These are phyloP conservation scores for Saturnispora silvae DNA, from an alignment of 805 yeast genomes.

Conservation along the genomic window DNA sequence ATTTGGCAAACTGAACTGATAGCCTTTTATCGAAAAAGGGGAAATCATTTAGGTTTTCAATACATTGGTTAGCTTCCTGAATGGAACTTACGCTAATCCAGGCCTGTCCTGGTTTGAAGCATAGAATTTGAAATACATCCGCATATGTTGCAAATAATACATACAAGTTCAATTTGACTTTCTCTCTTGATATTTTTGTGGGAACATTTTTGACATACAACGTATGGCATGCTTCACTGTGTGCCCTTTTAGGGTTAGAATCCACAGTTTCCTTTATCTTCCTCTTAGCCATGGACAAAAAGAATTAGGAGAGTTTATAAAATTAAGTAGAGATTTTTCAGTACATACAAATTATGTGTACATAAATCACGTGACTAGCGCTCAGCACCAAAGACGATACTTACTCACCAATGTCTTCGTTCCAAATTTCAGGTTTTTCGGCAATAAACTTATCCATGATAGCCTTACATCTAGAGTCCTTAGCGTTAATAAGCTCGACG, in stretches of 20 bases:
- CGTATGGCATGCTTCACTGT: conserved; percentile 26
- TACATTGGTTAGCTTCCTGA: conserved; percentile 42
- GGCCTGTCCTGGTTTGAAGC: conserved; percentile 43
- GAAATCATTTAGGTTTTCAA: conserved; percentile 36
- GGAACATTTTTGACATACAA: conserved; percentile 50
- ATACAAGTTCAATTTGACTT: conserved; percentile 44
- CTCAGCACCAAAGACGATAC: background rate
- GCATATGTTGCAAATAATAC: conserved; percentile 54
- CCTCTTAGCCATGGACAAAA: background rate
- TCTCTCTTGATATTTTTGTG: conserved; percentile 37
- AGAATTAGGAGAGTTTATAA: background rate
- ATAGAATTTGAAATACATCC: conserved; percentile 44
- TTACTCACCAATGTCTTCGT: conserved; percentile 61
- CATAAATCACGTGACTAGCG: no score
- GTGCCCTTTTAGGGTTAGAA: conserved; percentile 10
- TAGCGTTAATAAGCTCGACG: conserved; percentile 55
- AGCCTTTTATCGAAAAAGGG: conserved; percentile 44
- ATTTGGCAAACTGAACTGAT: conserved; percentile 33
- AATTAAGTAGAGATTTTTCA: no score
- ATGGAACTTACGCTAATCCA: conserved; percentile 42
- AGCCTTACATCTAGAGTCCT: conserved; percentile 51
- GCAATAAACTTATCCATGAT: conserved; percentile 71
- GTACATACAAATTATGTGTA: no score
- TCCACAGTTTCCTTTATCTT: no score
- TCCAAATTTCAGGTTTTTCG: conserved; percentile 72